Evolutionary conservation across 176 grass and related monocot species (phyloP), one percentile per base, ranked within the genome.

Genomic region (Hyparrhenia diplandra): DNA sequence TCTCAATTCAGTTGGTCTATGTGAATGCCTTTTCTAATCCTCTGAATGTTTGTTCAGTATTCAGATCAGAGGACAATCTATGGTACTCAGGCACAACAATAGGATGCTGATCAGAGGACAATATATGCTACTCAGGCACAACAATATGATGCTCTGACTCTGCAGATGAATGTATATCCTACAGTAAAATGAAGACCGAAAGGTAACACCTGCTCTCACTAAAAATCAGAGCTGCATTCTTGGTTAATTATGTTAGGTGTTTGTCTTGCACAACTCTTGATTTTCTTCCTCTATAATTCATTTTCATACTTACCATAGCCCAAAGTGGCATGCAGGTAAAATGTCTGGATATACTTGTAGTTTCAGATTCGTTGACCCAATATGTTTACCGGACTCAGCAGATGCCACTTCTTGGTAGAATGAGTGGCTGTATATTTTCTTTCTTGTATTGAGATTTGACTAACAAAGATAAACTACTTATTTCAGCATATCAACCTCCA

Each of bases 321-420:
- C 72, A 74, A 83, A 74, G 5, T 41, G 66, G 24, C 41, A 85
- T 94, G 32, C 85, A 98, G 95, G 88, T 89, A 43, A 89, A 90
- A 89, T 98, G 95, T 64, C 88, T 94, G 0, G 88, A 98, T 90
- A 69, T 91, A 64, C 83, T 98, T 79, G 92, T 88, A 84, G 82
- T 88, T 85, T 98, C 95, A 64, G 92, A 98, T 92, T 89, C 75
- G 59, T 64, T 98, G 61, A 86, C 64, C 75, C 85, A 85, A 71
- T 98, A 93, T 98, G 92, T 92, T 75, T 88, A 29, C 24, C 82
- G 85, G 80, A 98, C 92, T 60, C 95, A 98, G 52, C 87, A 94
- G 17, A 98, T 94, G 90, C 88, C 81, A 79, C 62, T 98, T 79
- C 80, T 74, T 76, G 95, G 95, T 98, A 94, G 71, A 74, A 59